Base-by-base conservation (phyloP, 108 stramenopile species). In the Pseudonitzschia multistriata region DNA sequence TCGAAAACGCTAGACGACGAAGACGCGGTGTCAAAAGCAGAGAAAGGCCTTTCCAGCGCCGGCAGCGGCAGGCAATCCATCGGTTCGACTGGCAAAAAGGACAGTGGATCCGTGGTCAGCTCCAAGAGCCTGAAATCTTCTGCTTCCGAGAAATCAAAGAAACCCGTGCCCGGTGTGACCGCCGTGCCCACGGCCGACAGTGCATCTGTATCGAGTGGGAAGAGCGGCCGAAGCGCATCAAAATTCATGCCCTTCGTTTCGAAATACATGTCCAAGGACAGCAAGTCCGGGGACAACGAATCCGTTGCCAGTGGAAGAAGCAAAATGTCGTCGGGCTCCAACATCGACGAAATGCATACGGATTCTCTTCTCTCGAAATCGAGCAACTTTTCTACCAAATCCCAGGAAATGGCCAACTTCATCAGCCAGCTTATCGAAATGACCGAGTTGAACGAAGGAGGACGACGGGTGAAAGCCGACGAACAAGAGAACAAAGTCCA, bases 401-500 rank as follows among this genome's bases (percentile, higher is more conserved):
- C 54, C 27, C 24, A n/a, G 29, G 57, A 59, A 15, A 15, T 35
- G 7, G 31, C 33, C 19, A 59, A 59, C 13, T 49, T 45, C 47
- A 19, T 42, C 42, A 47, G 2, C 0, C 47, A 59, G 14, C 62
- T 74, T 30, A 21, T 42, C 17, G 34, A 47, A 49, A 67, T 68
- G 42, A 62, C 68, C 39, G 37, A 61, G 40, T 47, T 76, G 25
- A 47, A 42, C 3, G 59, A 68, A 29, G 69, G 69, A 25, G 75
- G 75, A 47, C 53, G 37, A 25, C 52, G 75, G 49, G 62, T 62
- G 37, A 34, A 67, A 29, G 50, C 47, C 14, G 33, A 28, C 21
- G 59, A 62, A 30, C 29, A 68, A 3, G 75, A 68, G 1, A 65
- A 70, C 27, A 33, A 39, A n/a, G 27, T 76, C 49, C 62, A 68